Percentiles rank a stretch among this genome's conserved stretches.
phyloP scores from a whole-genome alignment of 352 stramenopile species.

The Thalassiosira tumida region DNA sequence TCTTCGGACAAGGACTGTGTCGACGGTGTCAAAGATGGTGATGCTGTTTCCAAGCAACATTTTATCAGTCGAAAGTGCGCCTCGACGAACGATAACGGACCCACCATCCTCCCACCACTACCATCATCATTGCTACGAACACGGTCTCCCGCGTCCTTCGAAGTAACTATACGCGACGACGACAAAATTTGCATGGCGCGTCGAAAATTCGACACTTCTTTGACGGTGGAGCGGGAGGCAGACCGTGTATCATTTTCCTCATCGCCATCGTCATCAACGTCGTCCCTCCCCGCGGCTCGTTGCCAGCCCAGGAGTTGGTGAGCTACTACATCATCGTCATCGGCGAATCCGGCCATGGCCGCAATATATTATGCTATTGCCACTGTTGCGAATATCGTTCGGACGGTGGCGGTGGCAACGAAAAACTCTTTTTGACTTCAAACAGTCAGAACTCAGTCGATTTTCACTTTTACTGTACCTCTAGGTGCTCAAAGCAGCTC shows the following conservation, averaged over 20 bases:
- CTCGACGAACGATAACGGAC: slow-evolving; percentile 48
- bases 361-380: too few relatives aligned
- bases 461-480: too few relatives aligned
- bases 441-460: too few relatives aligned
- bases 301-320: slow-evolving; percentile 42
- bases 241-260: slow-evolving; percentile 5
- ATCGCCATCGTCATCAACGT: background rate
- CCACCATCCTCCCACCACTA: background rate
- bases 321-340: slow-evolving; percentile 11
- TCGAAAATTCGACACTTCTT: slow-evolving; percentile 13
- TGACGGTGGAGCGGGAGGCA: background rate
- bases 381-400: too few relatives aligned
- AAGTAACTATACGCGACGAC: too few relatives aligned
- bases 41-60: slow-evolving; percentile 24
- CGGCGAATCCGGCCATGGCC: slow-evolving; percentile 22
- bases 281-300: background rate
- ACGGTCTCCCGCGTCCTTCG: background rate
- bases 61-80: slow-evolving; percentile 65
- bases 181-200: slow-evolving; percentile 49
- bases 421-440: too few relatives aligned
- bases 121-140: background rate
- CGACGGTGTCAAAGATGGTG: background rate
- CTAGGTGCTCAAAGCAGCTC: too few relatives aligned
- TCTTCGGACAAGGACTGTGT: slow-evolving; percentile 16
- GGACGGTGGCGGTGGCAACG: too few relatives aligned